These are phyloP conservation scores for Chrysosporium queenslandicum DNA, from an alignment of 2,329 filamentous ascomycete genomes.

Conservation along the genomic window DNA sequence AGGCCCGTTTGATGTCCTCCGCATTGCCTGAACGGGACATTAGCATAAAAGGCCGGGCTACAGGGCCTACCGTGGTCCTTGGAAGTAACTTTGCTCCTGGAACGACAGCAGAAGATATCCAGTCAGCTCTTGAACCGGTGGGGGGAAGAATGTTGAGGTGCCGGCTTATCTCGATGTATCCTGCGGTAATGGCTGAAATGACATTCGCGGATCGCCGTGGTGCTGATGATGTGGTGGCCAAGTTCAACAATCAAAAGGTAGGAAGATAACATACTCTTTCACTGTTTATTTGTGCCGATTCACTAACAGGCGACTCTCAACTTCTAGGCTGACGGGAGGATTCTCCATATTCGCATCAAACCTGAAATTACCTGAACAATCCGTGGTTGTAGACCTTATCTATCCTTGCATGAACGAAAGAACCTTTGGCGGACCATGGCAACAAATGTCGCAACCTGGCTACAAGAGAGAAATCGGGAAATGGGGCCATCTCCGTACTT, in stretches of 20 bases:
- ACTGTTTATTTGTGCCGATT: background rate
- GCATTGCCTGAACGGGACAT: constrained; percentile 29
- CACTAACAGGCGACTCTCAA: background rate
- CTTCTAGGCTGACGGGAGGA: constrained; percentile 48
- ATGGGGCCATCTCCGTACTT: background rate
- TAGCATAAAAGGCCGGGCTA: constrained; percentile 46
- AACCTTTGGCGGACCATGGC: background rate
- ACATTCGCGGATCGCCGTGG: constrained; percentile 45
- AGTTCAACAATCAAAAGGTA: constrained; percentile 55
- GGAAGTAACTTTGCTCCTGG: constrained; percentile 57
- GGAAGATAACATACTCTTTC: constrained; percentile 11
- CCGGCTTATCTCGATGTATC: constrained; percentile 43
- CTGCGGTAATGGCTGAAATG: constrained; percentile 53
- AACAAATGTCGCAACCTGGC: background rate
- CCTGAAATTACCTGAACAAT: constrained; percentile 13
- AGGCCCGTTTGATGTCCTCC: constrained; percentile 11
- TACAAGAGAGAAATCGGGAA: background rate
- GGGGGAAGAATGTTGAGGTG: constrained; percentile 47
- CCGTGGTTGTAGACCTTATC: too few relatives aligned
- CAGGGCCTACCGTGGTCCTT: constrained; percentile 47
- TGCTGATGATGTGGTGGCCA: constrained; percentile 51
- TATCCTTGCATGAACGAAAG: background rate
- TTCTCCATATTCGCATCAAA: constrained; percentile 49
- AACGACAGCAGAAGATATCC: constrained; percentile 55
- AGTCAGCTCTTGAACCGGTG: constrained; percentile 47